Conservation (phyloP, 306 rosid species). For the Vachellia collinsii region DNA sequence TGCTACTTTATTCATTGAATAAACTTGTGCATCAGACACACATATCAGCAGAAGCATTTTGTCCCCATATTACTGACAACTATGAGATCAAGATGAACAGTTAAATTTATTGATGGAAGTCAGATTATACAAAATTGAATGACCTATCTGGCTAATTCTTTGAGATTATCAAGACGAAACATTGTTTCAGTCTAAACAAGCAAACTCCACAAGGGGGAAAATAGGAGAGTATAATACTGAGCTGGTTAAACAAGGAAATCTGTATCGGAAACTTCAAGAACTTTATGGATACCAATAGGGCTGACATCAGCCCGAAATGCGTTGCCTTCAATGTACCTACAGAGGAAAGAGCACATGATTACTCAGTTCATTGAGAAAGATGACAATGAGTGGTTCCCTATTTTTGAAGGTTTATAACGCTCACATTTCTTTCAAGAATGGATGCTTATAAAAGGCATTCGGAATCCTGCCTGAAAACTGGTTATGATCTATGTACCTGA, state of each 20-base stretch:
- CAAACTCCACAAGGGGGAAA: slow-evolving; percentile 25
- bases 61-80: neutral
- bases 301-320: slow-evolving; percentile 79
- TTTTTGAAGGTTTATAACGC: slow-evolving; percentile 35
- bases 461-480: slow-evolving; percentile 95
- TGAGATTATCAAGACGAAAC: slow-evolving; percentile 42
- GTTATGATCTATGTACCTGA: slow-evolving; percentile 94
- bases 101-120: slow-evolving; percentile 27
- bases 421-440: slow-evolving; percentile 93
- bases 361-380: slow-evolving; percentile 26
- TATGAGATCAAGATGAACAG: neutral
- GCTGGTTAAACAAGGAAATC: slow-evolving; percentile 79
- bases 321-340: slow-evolving; percentile 84
- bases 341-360: slow-evolving; percentile 5
- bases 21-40: neutral
- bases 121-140: slow-evolving; percentile 39
- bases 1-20: neutral
- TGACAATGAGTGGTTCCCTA: neutral
- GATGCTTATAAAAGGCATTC: slow-evolving; percentile 85
- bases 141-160: slow-evolving; percentile 50
- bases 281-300: slow-evolving; percentile 81
- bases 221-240: slow-evolving; percentile 15
- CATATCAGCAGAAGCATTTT: neutral
- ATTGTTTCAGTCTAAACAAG: slow-evolving; percentile 42
- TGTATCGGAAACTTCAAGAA: slow-evolving; percentile 86